Evolutionary conservation across 192 early-diverging fungal genomes (phyloP).

Genomic region (Coemansia aciculifera): DNA sequence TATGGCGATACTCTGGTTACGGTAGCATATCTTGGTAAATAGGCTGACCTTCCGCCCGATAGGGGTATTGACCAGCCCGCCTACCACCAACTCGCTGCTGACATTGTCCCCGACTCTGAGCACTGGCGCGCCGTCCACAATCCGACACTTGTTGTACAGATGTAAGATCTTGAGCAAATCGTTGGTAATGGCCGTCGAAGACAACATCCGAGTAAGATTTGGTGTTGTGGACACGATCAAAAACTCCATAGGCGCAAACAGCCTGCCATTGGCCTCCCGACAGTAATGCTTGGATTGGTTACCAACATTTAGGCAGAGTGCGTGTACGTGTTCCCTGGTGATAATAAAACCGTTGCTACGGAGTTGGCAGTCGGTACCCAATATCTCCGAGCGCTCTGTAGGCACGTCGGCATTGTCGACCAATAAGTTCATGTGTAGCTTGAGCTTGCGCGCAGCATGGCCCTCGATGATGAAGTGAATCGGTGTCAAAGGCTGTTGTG

Average conservation of each 20-base stretch:
- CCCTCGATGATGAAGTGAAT: conserved; percentile 12
- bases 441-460: not conserved
- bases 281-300: conserved; percentile 63
- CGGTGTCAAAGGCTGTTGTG: conserved; percentile 6
- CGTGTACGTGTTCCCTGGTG: conserved; percentile 78
- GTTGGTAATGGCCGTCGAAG: conserved; percentile 81
- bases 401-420: conserved; percentile 10
- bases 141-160: conserved; percentile 78
- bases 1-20: conserved; percentile 63
- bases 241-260: conserved; percentile 84
- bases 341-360: conserved; percentile 9
- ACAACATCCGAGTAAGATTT: conserved; percentile 75
- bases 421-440: conserved; percentile 4
- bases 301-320: conserved; percentile 69
- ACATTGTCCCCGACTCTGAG: no score
- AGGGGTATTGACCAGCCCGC: conserved; percentile 75
- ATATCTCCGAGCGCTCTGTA: not conserved
- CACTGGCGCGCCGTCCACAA: conserved; percentile 56
- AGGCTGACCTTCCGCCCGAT: conserved; percentile 82
- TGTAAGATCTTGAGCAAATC: conserved; percentile 82
- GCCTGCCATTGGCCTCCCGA: conserved; percentile 48
- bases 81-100: conserved; percentile 63
- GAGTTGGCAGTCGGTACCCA: not conserved
- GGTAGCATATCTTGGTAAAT: conserved; percentile 61
- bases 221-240: conserved; percentile 77